phyloP scores from a whole-genome alignment of 495 filamentous ascomycete genomes.

The Penicillium bialowiezense region DNA sequence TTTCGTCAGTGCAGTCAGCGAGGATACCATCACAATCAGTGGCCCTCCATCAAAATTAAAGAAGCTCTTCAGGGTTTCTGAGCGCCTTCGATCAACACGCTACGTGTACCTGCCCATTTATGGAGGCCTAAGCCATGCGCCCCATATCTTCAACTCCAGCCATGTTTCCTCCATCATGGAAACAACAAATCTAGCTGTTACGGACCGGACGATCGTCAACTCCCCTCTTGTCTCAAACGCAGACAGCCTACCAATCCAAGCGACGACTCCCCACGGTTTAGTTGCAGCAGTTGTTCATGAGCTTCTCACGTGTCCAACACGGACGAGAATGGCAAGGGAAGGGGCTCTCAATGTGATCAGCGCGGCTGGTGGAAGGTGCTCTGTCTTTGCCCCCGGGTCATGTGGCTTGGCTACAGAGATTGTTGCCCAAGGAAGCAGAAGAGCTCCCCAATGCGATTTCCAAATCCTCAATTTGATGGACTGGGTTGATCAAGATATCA shows the following conservation, averaged over 20 bases:
- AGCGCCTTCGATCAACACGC: constrained; percentile 31
- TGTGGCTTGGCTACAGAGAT: too few species aligned
- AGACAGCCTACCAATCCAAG: too few species aligned
- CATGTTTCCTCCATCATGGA: constrained; percentile 14
- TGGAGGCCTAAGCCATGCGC: constrained; percentile 42
- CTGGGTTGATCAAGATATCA: constrained; percentile 7
- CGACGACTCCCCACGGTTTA: too few species aligned
- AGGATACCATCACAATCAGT: constrained; percentile 34
- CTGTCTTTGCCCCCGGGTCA: too few species aligned
- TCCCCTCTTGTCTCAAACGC: neutral
- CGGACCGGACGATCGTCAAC: neutral
- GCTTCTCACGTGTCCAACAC: too few species aligned
- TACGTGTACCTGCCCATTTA: constrained; percentile 30
- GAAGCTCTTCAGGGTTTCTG: constrained; percentile 25
- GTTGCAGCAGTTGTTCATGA: too few species aligned
- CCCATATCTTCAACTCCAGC: constrained; percentile 33
- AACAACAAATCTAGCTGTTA: neutral
- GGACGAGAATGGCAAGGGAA: too few species aligned
- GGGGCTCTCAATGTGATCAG: too few species aligned
- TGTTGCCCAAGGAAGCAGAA: neutral
- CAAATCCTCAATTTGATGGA: constrained; percentile 1
- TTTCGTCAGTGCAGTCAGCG: constrained; percentile 33
- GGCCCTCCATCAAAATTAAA: constrained; percentile 42
- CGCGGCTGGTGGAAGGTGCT: too few species aligned
- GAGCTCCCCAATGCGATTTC: neutral